Conservation (phyloP, 2,329 filamentous ascomycete genomes). For the Hypoxylon sp. region DNA sequence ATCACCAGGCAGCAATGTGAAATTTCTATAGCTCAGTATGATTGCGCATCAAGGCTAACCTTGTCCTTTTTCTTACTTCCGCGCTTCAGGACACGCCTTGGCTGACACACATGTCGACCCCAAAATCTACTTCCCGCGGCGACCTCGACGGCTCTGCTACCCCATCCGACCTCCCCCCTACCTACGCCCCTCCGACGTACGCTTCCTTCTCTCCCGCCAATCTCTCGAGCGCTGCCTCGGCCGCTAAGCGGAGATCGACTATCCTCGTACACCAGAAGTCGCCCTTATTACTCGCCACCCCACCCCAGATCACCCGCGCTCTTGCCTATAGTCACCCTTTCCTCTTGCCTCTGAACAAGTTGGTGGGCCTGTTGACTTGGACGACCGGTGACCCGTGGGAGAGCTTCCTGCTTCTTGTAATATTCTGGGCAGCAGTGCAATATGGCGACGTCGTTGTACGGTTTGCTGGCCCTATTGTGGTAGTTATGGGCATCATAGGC, state of each 20-base stretch:
- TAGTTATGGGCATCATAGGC: constrained; percentile 82
- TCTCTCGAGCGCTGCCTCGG: constrained; percentile 71
- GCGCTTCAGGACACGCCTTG: constrained; percentile 61
- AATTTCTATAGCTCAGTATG: constrained; percentile 2
- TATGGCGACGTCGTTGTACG: constrained; percentile 89
- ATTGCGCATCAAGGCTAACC: constrained; percentile 22
- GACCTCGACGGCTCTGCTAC: constrained; percentile 55
- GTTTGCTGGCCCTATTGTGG: constrained; percentile 84
- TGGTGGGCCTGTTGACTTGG: constrained; percentile 91
- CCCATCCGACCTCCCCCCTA: constrained; percentile 50
- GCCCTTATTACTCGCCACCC: constrained; percentile 90
- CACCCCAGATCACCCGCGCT: constrained; percentile 92
- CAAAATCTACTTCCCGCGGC: constrained; percentile 57
- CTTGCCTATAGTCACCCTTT: constrained; percentile 97
- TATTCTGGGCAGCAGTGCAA: constrained; percentile 87
- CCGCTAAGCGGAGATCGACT: constrained; percentile 84
- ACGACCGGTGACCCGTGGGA: constrained; percentile 95
- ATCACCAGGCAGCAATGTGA: not conserved
- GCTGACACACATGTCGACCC: constrained; percentile 66
- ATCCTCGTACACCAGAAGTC: constrained; percentile 98
- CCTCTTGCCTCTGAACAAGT: constrained; percentile 86
- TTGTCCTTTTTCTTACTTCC: constrained; percentile 20
- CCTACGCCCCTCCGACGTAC: constrained; percentile 75
- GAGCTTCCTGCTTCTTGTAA: constrained; percentile 88
- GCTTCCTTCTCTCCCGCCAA: constrained; percentile 91